Percentiles rank a stretch among this genome's conserved stretches.
These are phyloP conservation scores for Phialophora tarda DNA, from an alignment of 2,329 filamentous ascomycete species.

Conservation along the genomic window DNA sequence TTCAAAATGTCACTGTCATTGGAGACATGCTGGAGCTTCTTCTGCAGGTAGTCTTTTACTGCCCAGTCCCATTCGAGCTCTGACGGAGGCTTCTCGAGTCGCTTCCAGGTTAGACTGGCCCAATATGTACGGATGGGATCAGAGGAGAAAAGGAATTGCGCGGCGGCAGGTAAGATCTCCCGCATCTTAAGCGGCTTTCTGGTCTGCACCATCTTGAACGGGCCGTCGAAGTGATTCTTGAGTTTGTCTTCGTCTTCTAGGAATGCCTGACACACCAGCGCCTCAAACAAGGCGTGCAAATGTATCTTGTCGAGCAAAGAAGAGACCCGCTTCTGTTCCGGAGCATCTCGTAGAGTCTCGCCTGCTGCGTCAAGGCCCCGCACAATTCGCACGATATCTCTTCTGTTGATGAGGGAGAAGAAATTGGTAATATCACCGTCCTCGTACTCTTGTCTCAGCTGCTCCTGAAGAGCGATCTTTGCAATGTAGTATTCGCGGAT, in stretches of 20 bases:
- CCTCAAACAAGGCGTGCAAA: slow-evolving; percentile 84
- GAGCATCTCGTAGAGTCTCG: slow-evolving; percentile 57
- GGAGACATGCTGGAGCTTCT: slow-evolving; percentile 68
- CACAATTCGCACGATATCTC: slow-evolving; percentile 67
- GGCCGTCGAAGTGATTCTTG: slow-evolving; percentile 72
- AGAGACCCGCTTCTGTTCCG: slow-evolving; percentile 58
- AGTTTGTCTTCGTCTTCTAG: slow-evolving; percentile 63
- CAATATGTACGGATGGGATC: slow-evolving; percentile 69
- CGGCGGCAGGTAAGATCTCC: slow-evolving; percentile 79
- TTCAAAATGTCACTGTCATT: slow-evolving; percentile 64
- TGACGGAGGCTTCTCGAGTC: slow-evolving; percentile 67
- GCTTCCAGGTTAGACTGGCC: slow-evolving; percentile 71
- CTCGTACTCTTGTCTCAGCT: slow-evolving; percentile 63
- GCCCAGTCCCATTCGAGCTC: slow-evolving; percentile 85
- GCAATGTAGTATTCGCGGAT: slow-evolving; percentile 75
- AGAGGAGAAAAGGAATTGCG: slow-evolving; percentile 79
- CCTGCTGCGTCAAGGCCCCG: slow-evolving; percentile 64
- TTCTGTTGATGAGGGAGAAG: slow-evolving; percentile 61
- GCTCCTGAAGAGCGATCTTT: slow-evolving; percentile 66
- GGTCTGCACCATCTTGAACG: slow-evolving; percentile 79
- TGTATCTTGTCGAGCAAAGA: slow-evolving; percentile 62
- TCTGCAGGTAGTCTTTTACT: slow-evolving; percentile 73
- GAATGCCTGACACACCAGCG: slow-evolving; percentile 81
- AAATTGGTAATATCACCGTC: slow-evolving; percentile 58
- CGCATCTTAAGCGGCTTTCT: slow-evolving; percentile 79